Conservation (phyloP, 2,329 filamentous ascomycete species). For the Sarocladium strictum region DNA sequence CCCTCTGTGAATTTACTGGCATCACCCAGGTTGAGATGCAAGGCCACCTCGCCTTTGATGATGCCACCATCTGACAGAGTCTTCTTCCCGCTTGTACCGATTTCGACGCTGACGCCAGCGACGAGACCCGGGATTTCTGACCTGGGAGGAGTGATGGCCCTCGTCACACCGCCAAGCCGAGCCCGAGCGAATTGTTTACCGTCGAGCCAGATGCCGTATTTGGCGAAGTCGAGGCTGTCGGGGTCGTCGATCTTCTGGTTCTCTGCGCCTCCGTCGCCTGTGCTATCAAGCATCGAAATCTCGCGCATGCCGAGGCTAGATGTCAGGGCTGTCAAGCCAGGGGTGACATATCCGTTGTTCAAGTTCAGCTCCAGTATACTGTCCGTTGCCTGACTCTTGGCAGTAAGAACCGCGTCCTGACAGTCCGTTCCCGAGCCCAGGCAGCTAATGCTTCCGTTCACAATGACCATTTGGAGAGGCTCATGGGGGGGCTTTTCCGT, state of each 20-base stretch:
- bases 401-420: neutral
- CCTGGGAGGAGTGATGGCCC: slow-evolving; percentile 33
- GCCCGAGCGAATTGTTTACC: slow-evolving; percentile 35
- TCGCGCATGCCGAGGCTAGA: neutral
- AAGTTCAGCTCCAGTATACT: neutral
- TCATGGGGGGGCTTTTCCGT: no score
- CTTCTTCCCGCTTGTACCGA: slow-evolving; percentile 14
- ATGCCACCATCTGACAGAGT: slow-evolving; percentile 38
- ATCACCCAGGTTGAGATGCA: slow-evolving; percentile 32
- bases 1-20: slow-evolving; percentile 21
- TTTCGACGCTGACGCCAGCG: neutral
- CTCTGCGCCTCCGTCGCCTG: neutral
- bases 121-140: slow-evolving; percentile 20
- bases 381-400: neutral
- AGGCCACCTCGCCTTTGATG: slow-evolving; percentile 34
- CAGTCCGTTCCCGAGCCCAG: neutral
- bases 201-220: slow-evolving; percentile 34
- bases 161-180: slow-evolving; percentile 36
- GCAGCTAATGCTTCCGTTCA: neutral
- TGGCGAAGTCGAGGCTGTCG: slow-evolving; percentile 28
- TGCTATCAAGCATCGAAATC: neutral
- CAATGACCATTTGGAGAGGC: neutral
- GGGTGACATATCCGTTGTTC: neutral
- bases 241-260: slow-evolving; percentile 17
- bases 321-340: neutral